Percentiles rank a stretch among this genome's conserved stretches.
These are phyloP conservation scores for Phyllosticta citrichinensis DNA, from an alignment of 2,329 filamentous ascomycete species.

Conservation along the genomic window DNA sequence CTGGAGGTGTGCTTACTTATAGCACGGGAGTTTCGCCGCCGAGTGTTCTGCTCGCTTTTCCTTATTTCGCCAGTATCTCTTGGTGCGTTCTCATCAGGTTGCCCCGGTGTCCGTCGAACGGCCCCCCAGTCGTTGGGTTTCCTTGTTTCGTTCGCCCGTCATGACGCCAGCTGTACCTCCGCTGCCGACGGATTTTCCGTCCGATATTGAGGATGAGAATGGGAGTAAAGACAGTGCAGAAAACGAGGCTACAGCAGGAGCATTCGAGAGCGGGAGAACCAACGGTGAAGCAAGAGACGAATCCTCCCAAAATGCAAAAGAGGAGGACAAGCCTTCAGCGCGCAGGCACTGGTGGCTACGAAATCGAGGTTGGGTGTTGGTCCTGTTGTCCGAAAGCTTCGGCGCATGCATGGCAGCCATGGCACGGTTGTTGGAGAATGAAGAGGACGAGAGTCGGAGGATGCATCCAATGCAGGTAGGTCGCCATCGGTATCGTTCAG, in stretches of 20 bases:
- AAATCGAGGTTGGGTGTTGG: slow-evolving; percentile 7
- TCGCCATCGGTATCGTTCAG: too few species aligned
- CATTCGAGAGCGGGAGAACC: not conserved
- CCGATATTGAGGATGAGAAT: slow-evolving; percentile 89
- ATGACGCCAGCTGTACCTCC: slow-evolving; percentile 39
- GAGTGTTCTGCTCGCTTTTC: not conserved
- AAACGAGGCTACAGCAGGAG: slow-evolving; percentile 30
- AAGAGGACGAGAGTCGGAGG: not conserved
- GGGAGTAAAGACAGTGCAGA: slow-evolving; percentile 97
- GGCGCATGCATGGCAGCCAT: slow-evolving; percentile 7
- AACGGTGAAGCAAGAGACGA: not conserved
- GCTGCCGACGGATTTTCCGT: slow-evolving; percentile 72
- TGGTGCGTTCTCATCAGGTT: not conserved
- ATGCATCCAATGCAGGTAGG: slow-evolving; percentile 10
- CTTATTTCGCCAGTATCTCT: not conserved
- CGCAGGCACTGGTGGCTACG: slow-evolving; percentile 1
- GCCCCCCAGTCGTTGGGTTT: not conserved
- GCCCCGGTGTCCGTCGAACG: not conserved
- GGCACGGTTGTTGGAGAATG: slow-evolving; percentile 5
- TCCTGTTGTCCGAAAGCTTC: slow-evolving; percentile 3
- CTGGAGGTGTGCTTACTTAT: not conserved
- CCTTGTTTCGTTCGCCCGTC: not conserved
- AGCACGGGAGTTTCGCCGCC: not conserved
- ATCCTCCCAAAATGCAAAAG: not conserved
- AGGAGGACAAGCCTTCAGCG: not conserved